phyloP scores from a whole-genome alignment of 257 asterid genomes.

The Solanum neorickii region DNA sequence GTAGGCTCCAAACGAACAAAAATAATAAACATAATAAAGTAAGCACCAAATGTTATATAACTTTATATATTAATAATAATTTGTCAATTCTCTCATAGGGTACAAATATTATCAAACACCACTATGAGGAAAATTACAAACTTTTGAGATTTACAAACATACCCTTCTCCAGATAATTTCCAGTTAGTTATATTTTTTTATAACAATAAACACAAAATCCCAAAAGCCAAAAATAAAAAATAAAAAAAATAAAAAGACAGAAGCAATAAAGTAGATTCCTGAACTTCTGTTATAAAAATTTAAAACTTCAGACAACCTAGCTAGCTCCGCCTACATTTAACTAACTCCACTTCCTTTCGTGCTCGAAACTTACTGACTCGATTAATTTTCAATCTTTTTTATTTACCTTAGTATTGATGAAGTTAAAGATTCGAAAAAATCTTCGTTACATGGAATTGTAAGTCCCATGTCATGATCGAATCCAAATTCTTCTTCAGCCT shows the following conservation, averaged over 20 bases:
- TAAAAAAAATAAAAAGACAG: background rate
- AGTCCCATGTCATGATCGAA: slow-evolving; percentile 54
- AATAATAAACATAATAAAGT: background rate
- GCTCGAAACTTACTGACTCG: fast-evolving
- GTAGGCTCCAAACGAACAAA: background rate
- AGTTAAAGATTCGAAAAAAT: slow-evolving; percentile 25
- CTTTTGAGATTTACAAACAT: background rate
- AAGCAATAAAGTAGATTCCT: background rate
- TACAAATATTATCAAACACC: background rate
- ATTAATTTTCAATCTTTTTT: background rate
- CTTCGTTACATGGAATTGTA: slow-evolving; percentile 42
- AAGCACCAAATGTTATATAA: background rate
- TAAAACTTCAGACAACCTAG: background rate
- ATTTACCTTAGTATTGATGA: slow-evolving; percentile 21
- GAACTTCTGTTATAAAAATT: background rate
- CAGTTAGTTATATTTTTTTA: background rate
- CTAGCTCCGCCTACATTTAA: background rate
- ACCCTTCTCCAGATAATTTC: background rate
- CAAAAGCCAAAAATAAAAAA: background rate
- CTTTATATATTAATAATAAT: background rate
- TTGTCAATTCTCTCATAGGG: background rate
- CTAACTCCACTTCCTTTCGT: background rate
- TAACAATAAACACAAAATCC: background rate
- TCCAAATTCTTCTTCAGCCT: slow-evolving; percentile 52
- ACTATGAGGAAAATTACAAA: slow-evolving; percentile 1